These are phyloP conservation scores for Ceriops tagal DNA, from an alignment of 345 rosid genomes.

Conservation along the genomic window DNA sequence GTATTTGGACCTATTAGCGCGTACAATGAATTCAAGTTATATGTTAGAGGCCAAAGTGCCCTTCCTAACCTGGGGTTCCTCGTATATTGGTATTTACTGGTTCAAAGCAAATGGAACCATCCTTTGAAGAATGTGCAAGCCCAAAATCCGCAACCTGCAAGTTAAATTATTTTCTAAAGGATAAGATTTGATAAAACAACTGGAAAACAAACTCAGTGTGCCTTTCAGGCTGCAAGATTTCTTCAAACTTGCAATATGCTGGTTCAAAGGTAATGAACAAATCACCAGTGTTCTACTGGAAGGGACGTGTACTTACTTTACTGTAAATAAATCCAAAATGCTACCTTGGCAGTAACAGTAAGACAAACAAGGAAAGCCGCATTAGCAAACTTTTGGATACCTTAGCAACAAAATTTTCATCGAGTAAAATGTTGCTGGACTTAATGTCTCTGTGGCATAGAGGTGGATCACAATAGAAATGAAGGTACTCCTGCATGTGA, in stretches of 20 bases:
- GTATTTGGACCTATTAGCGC: conserved; percentile 13
- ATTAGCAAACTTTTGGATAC: conserved; percentile 24
- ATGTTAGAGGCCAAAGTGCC: conserved; percentile 10
- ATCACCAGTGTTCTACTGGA: background rate
- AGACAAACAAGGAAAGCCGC: conserved; percentile 1
- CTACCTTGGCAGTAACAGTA: no score
- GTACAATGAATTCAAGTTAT: background rate
- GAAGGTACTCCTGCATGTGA: conserved; percentile 80
- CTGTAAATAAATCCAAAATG: background rate
- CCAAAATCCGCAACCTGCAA: conserved; percentile 94
- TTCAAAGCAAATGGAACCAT: conserved; percentile 83
- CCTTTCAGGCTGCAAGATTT: background rate
- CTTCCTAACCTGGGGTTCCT: conserved; percentile 90
- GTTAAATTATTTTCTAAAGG: conserved; percentile 11
- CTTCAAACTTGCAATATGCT: background rate
- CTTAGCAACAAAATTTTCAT: conserved; percentile 88
- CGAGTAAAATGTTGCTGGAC: conserved; percentile 89
- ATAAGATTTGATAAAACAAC: conserved; percentile 11
- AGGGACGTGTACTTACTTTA: background rate
- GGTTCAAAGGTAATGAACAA: background rate
- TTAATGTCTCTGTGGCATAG: conserved; percentile 94
- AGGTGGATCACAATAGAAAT: conserved; percentile 94
- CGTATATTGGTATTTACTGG: conserved; percentile 78
- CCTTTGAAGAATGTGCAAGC: conserved; percentile 83
- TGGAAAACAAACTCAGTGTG: background rate